Evolutionary conservation across 768 basidiomycete genomes (phyloP), one percentile per base, ranked within the genome.

Genomic region (Mycena amicta): DNA sequence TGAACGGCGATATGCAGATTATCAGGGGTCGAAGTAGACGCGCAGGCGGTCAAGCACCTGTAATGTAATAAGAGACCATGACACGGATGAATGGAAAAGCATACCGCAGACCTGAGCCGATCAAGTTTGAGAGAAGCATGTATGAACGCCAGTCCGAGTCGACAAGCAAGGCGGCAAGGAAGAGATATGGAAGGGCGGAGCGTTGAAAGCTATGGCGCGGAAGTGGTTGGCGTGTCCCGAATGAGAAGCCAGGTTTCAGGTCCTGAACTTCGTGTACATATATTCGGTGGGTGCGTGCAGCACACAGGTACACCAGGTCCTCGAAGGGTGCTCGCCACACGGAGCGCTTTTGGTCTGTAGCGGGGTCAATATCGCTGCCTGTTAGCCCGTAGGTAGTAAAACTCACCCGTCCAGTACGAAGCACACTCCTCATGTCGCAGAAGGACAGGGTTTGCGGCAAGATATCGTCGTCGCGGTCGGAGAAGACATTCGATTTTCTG

Each of bases 211-310:
- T n/a, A n/a, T n/a, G n/a, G n/a, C n/a, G n/a, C n/a, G n/a, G n/a
- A n/a, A n/a, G n/a, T n/a, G n/a, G 43, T 15, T 15, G 43, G 22
- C 43, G 43, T 8, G 43, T 45, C 8, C 4, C 11, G 25, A 49
- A 49, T 8, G 47, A 28, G n/a, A n/a, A 46, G 41, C 53, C 53
- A 55, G 3, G 53, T 55, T 28, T 46, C 33, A 2, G 53, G 53
- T 5, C 53, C 53, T 5, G 15, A 26, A 23, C 16, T 3, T 30
- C 16, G 3, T 25, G 25, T 5, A 55, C 41, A 47, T 26, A 18
- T 47, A 18, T 12, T 13, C 43, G 2, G 53, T 40, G n/a, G 31
- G 43, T 11, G 29, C 4, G 45, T 55, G 27, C 28, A 47, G 22
- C 8, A 55, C 23, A 11, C 53, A 20, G 53, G 20, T 22, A 30